Evolutionary conservation across 2,329 filamentous ascomycete species (phyloP), one percentile per base, ranked within the genome.

Genomic region (Pseudogymnoascus sp.): DNA sequence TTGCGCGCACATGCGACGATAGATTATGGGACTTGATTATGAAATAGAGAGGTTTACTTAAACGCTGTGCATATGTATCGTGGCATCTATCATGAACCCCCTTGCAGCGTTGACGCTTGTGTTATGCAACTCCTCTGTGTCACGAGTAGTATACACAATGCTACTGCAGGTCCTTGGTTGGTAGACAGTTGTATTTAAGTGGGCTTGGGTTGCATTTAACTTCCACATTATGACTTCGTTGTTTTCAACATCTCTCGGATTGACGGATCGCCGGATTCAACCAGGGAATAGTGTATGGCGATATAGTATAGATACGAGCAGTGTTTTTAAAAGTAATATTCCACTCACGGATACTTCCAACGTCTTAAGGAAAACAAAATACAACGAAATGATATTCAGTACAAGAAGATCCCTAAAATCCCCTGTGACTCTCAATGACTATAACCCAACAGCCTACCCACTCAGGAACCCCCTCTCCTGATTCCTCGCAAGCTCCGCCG

Each of bases 401-500:
- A 17, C 44, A 13, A 50, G 21, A 50, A n/a, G 15, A 29, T 29
- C 44, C 21, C 23, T 5, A 29, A 9, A 50, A 29, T 26, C 26
- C 13, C 42, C 42, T 4, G 7, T 23, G 15, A 5, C 23, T 7
- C 40, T 13, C 11, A n/a, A 46, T 13, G 26, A 7, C 5, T 9
- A 15, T 21, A 50, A 29, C 2, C 13, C 44, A 50, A 10, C 21
- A 26, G 3, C 44, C 44, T 50, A 50, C 13, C 44, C 44, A 50
- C 64, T 69, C 63, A 96, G 73, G 72, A 96, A 96, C 0, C 75
- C 77, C 66, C 89, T 82, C 60, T 79, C 74, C 60, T 76, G 76
- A 76, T 96, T 96, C 66, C 90, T 82, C 10, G 81, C 81, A 65
- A 80, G 78, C 75, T 93, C 85, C 7, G 80, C 82, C 62, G 82